Evolutionary conservation across 306 rosid species (phyloP).

Genomic region (Cucumis cinereus): DNA sequence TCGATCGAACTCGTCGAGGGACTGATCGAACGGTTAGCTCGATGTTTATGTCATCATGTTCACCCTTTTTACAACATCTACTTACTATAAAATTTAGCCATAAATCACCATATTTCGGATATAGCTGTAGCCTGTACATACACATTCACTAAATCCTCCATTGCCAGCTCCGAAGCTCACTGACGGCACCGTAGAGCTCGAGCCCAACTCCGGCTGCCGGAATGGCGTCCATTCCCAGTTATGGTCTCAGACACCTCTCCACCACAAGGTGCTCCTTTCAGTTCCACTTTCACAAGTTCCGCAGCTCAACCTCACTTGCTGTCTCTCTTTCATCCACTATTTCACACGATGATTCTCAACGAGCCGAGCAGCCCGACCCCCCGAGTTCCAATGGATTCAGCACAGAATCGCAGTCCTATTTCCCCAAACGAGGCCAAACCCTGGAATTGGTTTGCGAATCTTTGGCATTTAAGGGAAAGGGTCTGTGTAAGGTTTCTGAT

Average conservation of each 20-base stretch:
- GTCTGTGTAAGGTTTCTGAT: constrained; percentile 65
- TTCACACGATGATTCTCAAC: constrained; percentile 32
- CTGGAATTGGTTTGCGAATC: constrained; percentile 76
- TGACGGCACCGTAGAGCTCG: not conserved
- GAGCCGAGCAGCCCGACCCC: constrained; percentile 9
- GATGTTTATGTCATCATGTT: too few species aligned
- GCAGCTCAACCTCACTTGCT: constrained; percentile 20
- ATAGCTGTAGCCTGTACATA: not conserved
- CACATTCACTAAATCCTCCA: not conserved
- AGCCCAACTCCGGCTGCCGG: not conserved
- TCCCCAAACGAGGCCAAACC: constrained; percentile 84
- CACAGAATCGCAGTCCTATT: constrained; percentile 26
- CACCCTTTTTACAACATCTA: too few species aligned
- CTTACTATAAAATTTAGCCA: too few species aligned
- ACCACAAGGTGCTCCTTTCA: constrained; percentile 25
- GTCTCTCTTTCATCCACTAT: constrained; percentile 22
- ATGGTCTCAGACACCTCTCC: constrained; percentile 34
- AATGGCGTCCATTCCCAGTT: constrained; percentile 59
- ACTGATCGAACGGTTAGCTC: too few species aligned
- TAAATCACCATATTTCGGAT: too few species aligned
- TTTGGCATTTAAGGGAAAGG: constrained; percentile 80
- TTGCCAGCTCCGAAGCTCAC: not conserved
- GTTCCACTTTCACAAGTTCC: constrained; percentile 11
- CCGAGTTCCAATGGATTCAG: not conserved
- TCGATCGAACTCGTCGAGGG: too few species aligned